These are phyloP conservation scores for Mycosphaerella sp. DNA, from an alignment of 2,329 filamentous ascomycete species.

Conservation along the genomic window DNA sequence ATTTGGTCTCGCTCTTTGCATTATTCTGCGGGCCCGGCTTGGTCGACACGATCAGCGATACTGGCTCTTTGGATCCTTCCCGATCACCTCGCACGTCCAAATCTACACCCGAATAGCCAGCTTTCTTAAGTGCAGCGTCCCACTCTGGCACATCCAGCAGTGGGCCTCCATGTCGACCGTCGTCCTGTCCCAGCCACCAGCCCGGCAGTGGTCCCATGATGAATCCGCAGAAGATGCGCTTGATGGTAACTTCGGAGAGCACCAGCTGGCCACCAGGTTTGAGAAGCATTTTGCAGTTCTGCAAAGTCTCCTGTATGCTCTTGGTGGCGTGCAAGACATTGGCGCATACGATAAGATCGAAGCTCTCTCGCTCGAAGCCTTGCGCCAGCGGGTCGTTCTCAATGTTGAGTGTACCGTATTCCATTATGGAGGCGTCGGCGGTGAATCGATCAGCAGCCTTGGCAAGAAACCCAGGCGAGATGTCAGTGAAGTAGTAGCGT, in stretches of 20 bases:
- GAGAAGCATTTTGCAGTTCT: conserved; percentile 20
- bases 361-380: conserved; percentile 30
- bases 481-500: conserved; percentile 44
- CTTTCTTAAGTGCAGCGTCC: conserved; percentile 27
- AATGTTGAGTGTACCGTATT: conserved; percentile 31
- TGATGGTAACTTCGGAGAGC: conserved; percentile 12
- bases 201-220: conserved; percentile 6
- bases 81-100: conserved; percentile 6
- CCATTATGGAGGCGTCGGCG: conserved; percentile 2
- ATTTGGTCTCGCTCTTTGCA: background rate
- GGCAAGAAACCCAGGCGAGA: conserved; percentile 39
- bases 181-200: conserved; percentile 20
- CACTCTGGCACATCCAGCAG: conserved; percentile 25
- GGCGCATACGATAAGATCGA: conserved; percentile 26
- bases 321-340: conserved; percentile 25
- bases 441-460: conserved; percentile 26
- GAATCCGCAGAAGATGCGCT: conserved; percentile 11
- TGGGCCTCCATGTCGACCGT: conserved; percentile 27
- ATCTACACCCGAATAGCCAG: conserved; percentile 6
- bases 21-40: background rate
- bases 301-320: conserved; percentile 17
- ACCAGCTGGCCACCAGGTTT: conserved; percentile 13
- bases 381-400: conserved; percentile 30
- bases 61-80: conserved; percentile 7
- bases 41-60: conserved; percentile 9